Percentiles rank a stretch among this genome's conserved stretches.
Conservation (phyloP, 176 grass and related monocot species). For the Dactylis glomerata region DNA sequence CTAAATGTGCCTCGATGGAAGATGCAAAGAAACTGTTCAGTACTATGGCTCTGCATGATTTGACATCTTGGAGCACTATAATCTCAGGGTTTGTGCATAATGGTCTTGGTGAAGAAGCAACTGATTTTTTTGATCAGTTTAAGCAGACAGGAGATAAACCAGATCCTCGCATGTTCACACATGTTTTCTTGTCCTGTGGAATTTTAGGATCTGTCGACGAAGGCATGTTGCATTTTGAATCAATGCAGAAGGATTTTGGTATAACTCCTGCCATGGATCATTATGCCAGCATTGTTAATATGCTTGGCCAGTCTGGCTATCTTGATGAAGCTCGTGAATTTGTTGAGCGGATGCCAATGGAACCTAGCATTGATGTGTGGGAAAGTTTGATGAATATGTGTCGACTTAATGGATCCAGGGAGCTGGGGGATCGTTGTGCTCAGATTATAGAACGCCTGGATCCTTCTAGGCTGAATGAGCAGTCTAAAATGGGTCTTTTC, state of each 20-base stretch:
- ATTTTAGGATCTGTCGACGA: slow-evolving; percentile 80
- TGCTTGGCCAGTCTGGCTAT: slow-evolving; percentile 91
- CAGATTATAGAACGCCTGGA: slow-evolving; percentile 61
- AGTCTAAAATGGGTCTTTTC: slow-evolving; percentile 67
- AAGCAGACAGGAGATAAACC: slow-evolving; percentile 60
- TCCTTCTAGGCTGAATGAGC: slow-evolving; percentile 65
- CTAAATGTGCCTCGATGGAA: slow-evolving; percentile 77
- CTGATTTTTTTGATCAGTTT: slow-evolving; percentile 62
- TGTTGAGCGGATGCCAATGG: slow-evolving; percentile 75
- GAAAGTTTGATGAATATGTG: slow-evolving; percentile 83
- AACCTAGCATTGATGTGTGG: slow-evolving; percentile 82
- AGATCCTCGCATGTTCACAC: slow-evolving; percentile 63
- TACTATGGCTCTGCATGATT: slow-evolving; percentile 58
- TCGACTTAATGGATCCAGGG: slow-evolving; percentile 62
- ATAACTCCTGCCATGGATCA: slow-evolving; percentile 72
- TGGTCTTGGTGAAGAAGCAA: slow-evolving; percentile 78
- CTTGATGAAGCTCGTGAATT: slow-evolving; percentile 87
- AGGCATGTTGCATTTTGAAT: slow-evolving; percentile 91
- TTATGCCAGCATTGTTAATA: slow-evolving; percentile 73
- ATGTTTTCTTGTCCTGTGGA: slow-evolving; percentile 71
- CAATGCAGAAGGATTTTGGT: slow-evolving; percentile 85
- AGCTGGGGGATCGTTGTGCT: slow-evolving; percentile 64
- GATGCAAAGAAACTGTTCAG: slow-evolving; percentile 69
- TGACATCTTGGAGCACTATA: slow-evolving; percentile 80
- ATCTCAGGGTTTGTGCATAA: slow-evolving; percentile 79